A percentile compares a stretch with the other conserved stretches of the same genome.
Evolutionary conservation across 1,284 basidiomycete species (phyloP).

Genomic region (Bjerkandera adusta): DNA sequence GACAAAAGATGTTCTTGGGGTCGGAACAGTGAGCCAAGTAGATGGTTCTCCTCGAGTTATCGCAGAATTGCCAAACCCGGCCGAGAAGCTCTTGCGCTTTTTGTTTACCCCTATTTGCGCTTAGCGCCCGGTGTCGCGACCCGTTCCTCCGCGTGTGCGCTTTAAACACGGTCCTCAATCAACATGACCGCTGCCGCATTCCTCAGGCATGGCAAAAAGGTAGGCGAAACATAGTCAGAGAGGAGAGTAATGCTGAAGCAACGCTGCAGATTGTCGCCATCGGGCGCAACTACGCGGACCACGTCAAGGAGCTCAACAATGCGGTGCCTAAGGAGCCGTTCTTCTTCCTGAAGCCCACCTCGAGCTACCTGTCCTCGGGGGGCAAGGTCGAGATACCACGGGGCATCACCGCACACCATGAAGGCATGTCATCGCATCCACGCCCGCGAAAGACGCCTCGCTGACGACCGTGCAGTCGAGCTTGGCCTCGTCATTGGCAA

Average conservation of each 20-base stretch:
- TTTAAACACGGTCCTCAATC: background rate
- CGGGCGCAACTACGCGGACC: constrained; percentile 82
- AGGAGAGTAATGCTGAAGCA: background rate
- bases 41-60: background rate
- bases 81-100: background rate
- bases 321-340: constrained; percentile 92
- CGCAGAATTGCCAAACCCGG: background rate
- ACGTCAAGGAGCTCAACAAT: constrained; percentile 92
- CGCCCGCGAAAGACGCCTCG: background rate
- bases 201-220: constrained; percentile 47
- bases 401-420: constrained; percentile 86
- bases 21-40: background rate
- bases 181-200: constrained; percentile 41
- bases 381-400: constrained; percentile 84
- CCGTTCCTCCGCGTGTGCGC: background rate
- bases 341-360: constrained; percentile 98
- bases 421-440: constrained; percentile 69
- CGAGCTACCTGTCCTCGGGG: constrained; percentile 79
- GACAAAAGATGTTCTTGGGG: background rate
- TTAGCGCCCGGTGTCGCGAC: background rate
- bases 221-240: constrained; percentile 20
- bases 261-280: constrained; percentile 91
- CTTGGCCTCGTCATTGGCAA: constrained; percentile 95
- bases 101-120: no score
- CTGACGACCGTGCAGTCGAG: constrained; percentile 64